These are phyloP conservation scores for Solanum ahanhuiri DNA, from an alignment of 257 asterid genomes.

Conservation along the genomic window DNA sequence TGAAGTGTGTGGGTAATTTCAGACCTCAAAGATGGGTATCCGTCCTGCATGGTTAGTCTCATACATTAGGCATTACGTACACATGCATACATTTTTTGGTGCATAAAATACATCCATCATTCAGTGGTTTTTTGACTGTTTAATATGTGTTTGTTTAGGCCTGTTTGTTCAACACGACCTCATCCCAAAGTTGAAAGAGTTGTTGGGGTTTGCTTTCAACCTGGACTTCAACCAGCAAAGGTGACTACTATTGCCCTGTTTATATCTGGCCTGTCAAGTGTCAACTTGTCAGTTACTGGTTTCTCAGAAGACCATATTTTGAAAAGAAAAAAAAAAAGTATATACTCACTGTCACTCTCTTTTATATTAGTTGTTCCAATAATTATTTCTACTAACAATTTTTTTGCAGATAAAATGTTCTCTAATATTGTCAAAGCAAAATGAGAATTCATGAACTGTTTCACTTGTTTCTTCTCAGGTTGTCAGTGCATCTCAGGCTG, in stretches of 20 bases:
- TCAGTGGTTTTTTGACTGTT: background rate
- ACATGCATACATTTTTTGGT: background rate
- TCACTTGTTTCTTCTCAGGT: slow-evolving; percentile 28
- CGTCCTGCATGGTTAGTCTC: background rate
- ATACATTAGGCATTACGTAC: background rate
- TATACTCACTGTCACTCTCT: background rate
- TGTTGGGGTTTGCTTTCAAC: slow-evolving; percentile 84
- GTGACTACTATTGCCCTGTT: slow-evolving; percentile 17
- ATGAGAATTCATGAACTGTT: background rate
- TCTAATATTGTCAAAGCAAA: background rate
- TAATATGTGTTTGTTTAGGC: slow-evolving; percentile 31
- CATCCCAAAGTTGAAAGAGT: slow-evolving; percentile 64
- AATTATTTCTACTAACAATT: background rate
- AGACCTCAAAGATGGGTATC: background rate
- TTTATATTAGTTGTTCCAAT: background rate
- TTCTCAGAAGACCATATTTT: background rate
- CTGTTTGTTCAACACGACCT: slow-evolving; percentile 52
- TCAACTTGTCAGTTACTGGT: background rate
- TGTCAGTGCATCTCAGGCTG: slow-evolving; percentile 94
- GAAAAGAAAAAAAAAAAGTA: background rate
- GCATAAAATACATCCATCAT: background rate
- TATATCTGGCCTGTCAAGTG: background rate
- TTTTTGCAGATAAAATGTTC: background rate
- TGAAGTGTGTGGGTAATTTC: background rate
- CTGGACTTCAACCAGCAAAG: slow-evolving; percentile 87